Base-by-base conservation (phyloP, 768 basidiomycete species). In the Cystoderma amianthinum region DNA sequence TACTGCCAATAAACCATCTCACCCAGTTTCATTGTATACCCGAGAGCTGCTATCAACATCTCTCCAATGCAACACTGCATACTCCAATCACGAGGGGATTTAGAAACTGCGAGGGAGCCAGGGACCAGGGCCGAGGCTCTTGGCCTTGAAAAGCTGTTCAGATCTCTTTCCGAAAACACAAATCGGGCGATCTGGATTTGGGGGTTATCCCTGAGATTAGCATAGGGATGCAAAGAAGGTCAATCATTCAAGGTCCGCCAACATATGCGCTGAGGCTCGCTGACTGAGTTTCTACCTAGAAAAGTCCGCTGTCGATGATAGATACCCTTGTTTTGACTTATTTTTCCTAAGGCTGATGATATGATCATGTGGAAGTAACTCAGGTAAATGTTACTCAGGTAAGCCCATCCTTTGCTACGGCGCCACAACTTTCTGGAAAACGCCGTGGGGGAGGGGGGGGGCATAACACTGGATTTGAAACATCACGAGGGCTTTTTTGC, bases 401-500 rank as follows among this genome's bases (percentile, higher is more conserved):
- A 38, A 18, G 25, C 5, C n/a, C 37, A 44, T 42, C 39, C 42
- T 36, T 51, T 45, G 20, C 48, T 32, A 54, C 48, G 48, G 54
- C 52, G 62, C 54, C 59, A 59, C 59, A 54, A 46, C 44, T 49
- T 52, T 54, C 53, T 61, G 58, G 58, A 53, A 59, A 60, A 44
- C 54, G 47, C 57, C 57, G 51, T 54, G 42, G 37, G 44, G 47
- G 47, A 59, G 50, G 49, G 7, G 12, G 34, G 34, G 24, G 32
- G 32, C 44, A 50, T 44, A 49, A 49, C 39, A 45, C 35, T 32
- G 56, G 52, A n/a, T n/a, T 50, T 58, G 55, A 61, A 62, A 64
- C 58, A 65, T 63, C 60, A 61, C 51, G 48, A 53, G 56, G 45
- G 49, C 48, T 52, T 48, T 36, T 36, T 19, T 28, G 25, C 50